Evolutionary conservation across 1,284 basidiomycete species (phyloP), one percentile per base, ranked within the genome.

Genomic region (Boletus semigastroideus): DNA sequence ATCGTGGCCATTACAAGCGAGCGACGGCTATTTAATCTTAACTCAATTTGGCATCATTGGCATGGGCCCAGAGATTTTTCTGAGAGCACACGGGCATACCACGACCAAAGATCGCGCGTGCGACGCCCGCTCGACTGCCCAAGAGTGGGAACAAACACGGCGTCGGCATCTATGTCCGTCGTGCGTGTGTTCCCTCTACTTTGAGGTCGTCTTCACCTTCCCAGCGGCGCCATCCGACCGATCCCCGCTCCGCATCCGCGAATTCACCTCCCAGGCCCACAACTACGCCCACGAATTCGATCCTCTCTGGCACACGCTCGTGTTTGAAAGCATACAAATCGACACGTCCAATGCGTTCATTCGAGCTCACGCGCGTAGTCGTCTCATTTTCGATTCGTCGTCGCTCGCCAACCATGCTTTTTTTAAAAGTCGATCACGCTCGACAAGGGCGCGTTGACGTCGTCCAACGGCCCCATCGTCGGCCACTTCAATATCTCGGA

Each of bases 401-500:
- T 17, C 37, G 16, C n/a, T 17, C 17, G 17, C n/a, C n/a, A 9
- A 17, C 4, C n/a, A 14, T 4, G 17, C 46, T 57, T 5, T 43
- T 20, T 5, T 12, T 14, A 7, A 40, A 14, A 38, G 33, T 51
- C 70, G 2, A 49, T 80, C 41, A 55, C 61, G 5, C 66, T 72
- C 0, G 56, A 63, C 4, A 53, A 57, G 12, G 71, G 65, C 1
- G 48, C 47, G 3, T 33, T 79, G 20, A 51, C 48, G 1, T 70
- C 75, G 1, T 53, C 59, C 1, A 74, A 78, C 30, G 68, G 64
- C 4, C 44, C 59, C 10, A 74, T 82, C 55, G 39, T 55, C 1
- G 81, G 79, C 12, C 67, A 69, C 12, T 78, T 74, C 62, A 72
- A 72, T 33, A 54, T 66, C 1, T 64, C 71, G 0, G 57, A 61